Percentiles rank a stretch among this genome's conserved stretches.
Conservation (phyloP, 2,329 filamentous ascomycete genomes). For the Hysterium pulicare region DNA sequence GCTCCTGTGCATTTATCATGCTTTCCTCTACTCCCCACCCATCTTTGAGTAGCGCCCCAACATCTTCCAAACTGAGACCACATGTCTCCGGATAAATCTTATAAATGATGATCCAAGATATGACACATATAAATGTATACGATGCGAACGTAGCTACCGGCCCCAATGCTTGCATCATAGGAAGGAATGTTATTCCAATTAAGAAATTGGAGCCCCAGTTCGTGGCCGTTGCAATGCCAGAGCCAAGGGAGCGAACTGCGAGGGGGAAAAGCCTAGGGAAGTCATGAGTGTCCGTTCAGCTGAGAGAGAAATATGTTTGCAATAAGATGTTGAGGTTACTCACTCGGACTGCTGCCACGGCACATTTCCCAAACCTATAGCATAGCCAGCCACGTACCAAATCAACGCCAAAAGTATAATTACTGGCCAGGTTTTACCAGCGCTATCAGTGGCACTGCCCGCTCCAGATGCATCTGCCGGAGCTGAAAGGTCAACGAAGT, state of each 20-base stretch:
- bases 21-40: constrained; percentile 62
- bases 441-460: constrained; percentile 7
- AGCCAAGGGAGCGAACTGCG: constrained; percentile 68
- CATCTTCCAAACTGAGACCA: constrained; percentile 77
- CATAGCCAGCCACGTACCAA: constrained; percentile 81
- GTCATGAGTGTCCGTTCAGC: too few species aligned
- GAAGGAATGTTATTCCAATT: constrained; percentile 81
- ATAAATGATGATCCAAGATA: constrained; percentile 68
- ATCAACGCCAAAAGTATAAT: constrained; percentile 73
- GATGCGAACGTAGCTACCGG: constrained; percentile 74
- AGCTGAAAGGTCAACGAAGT: constrained; percentile 53
- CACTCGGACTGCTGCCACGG: constrained; percentile 93
- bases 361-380: constrained; percentile 83
- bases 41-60: constrained; percentile 65
- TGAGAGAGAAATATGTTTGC: too few species aligned
- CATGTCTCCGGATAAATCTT: constrained; percentile 82
- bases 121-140: constrained; percentile 70
- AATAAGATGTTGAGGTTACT: too few species aligned
- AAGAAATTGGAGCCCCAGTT: constrained; percentile 88
- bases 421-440: constrained; percentile 18
- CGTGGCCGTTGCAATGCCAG: constrained; percentile 71
- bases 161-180: constrained; percentile 74
- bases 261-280: constrained; percentile 68
- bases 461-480: constrained; percentile 9
- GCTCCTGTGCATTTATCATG: constrained; percentile 17